Percentiles rank a stretch among this genome's conserved stretches.
Conservation (phyloP, 345 rosid species). For the Gossypium anomalum region DNA sequence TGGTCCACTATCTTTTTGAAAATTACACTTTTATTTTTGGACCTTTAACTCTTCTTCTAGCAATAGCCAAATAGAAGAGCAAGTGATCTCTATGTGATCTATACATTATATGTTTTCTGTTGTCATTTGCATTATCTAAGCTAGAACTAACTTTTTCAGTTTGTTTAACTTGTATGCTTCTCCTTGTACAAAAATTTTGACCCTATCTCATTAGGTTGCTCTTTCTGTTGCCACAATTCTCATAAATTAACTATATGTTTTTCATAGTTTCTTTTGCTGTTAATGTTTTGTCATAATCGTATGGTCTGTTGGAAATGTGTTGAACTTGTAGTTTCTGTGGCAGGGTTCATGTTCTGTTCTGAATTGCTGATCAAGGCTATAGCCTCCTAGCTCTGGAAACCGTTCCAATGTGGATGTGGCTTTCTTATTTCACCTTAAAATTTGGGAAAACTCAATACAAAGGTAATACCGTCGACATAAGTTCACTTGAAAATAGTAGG, state of each 20-base stretch:
- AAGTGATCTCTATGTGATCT: conserved; percentile 40
- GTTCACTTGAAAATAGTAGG: neutral
- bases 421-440: conserved; percentile 13
- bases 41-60: neutral
- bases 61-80: conserved; percentile 26
- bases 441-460: neutral
- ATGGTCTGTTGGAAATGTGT: neutral
- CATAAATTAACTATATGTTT: neutral
- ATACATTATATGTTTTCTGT: neutral
- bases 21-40: neutral
- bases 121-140: neutral
- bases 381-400: conserved; percentile 71
- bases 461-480: neutral
- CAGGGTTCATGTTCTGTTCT: conserved; percentile 65
- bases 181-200: neutral
- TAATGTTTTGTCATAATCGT: neutral
- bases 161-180: conserved; percentile 5
- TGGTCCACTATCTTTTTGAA: no score
- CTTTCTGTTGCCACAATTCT: neutral
- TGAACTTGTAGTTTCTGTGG: neutral
- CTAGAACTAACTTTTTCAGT: neutral
- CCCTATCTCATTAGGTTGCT: neutral
- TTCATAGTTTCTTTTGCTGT: neutral
- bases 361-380: conserved; percentile 60
- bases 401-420: conserved; percentile 51